phyloP scores from a whole-genome alignment of 192 early-diverging fungal species.

The Oehlia diaphana region DNA sequence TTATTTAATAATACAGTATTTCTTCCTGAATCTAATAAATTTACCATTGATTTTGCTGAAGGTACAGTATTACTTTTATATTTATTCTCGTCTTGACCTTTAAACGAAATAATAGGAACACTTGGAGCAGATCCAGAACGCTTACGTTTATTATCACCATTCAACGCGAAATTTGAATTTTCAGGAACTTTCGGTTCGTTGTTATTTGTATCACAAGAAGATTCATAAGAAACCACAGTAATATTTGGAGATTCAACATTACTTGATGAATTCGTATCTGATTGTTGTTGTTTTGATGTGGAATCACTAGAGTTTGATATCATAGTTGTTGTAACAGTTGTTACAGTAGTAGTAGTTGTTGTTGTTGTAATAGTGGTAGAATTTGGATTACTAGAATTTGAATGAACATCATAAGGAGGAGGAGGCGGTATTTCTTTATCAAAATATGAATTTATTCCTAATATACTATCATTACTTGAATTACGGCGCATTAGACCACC shows the following conservation, averaged over 20 bases:
- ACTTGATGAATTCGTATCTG: background rate
- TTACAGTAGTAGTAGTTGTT: slow-evolving; percentile 10
- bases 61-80: background rate
- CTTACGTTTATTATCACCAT: background rate
- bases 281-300: background rate
- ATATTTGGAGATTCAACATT: background rate
- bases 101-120: background rate
- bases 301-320: background rate
- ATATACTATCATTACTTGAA: background rate
- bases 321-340: slow-evolving; percentile 21
- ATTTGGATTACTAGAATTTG: background rate
- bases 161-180: background rate
- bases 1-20: background rate
- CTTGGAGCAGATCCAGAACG: slow-evolving; percentile 12
- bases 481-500: background rate
- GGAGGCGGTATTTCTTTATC: background rate
- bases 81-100: background rate
- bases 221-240: background rate
- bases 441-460: background rate
- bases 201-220: background rate
- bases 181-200: background rate
- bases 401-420: background rate
- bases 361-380: slow-evolving; percentile 3
- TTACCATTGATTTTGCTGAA: background rate
- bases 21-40: background rate